phyloP scores from a whole-genome alignment of 139 green algal species.

The Micractinium sp. region DNA sequence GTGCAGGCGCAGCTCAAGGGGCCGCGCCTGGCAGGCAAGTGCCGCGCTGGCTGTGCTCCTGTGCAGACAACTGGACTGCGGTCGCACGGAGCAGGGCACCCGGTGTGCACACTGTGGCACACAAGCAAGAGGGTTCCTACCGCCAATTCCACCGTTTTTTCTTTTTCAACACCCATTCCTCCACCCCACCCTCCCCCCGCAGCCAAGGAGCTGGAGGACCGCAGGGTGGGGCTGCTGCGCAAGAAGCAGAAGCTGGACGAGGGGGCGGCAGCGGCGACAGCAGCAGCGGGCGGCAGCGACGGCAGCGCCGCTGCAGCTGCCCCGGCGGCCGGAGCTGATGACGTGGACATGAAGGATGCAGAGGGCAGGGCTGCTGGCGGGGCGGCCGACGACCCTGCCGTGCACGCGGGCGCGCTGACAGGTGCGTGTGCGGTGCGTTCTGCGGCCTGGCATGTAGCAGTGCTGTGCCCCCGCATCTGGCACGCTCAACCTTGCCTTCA shows the following conservation, averaged over 20 bases:
- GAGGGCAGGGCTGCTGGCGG: slow-evolving; percentile 13
- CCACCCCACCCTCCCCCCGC: neutral
- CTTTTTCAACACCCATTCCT: neutral
- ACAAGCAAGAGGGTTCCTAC: no score
- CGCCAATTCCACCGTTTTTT: no score
- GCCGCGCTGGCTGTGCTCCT: neutral
- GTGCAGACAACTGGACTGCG: neutral
- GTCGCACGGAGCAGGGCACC: no score
- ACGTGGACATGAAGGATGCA: slow-evolving; percentile 74
- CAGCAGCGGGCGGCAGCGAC: slow-evolving; percentile 7
- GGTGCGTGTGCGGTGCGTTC: neutral
- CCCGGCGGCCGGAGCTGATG: slow-evolving; percentile 2
- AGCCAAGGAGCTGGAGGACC: slow-evolving; percentile 60
- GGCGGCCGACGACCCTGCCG: slow-evolving; percentile 12
- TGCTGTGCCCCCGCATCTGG: no score
- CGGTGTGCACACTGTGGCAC: no score
- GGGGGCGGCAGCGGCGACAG: no score
- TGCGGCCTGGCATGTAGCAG: neutral
- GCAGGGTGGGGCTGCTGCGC: slow-evolving; percentile 28
- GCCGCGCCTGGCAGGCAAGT: slow-evolving; percentile 59
- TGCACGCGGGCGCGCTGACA: slow-evolving; percentile 4
- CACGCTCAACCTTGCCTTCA: no score
- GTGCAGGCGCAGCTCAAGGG: slow-evolving; percentile 85
- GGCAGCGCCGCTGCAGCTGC: slow-evolving; percentile 9
- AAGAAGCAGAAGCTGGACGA: slow-evolving; percentile 55